These are phyloP conservation scores for Sporisorium reilianum DNA, from an alignment of 1,284 basidiomycete species.

Conservation along the genomic window DNA sequence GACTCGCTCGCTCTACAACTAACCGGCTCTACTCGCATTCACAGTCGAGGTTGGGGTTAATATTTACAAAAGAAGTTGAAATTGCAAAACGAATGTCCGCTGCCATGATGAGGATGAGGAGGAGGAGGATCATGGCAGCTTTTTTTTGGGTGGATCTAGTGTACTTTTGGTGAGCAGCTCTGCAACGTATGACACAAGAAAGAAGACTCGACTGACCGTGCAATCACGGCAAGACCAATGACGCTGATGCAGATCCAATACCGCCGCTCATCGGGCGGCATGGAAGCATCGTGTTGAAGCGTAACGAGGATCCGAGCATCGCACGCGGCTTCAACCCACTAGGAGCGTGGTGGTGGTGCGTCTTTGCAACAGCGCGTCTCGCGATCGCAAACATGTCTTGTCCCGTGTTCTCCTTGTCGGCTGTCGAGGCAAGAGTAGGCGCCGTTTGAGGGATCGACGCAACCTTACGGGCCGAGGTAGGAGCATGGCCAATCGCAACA, in stretches of 20 bases:
- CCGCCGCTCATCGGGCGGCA: conserved; percentile 17
- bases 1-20: too few relatives aligned
- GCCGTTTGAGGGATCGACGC: neutral
- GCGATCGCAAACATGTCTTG: conserved; percentile 8
- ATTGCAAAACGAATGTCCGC: neutral
- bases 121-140: too few relatives aligned
- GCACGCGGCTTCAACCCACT: conserved; percentile 3
- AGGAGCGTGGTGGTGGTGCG: neutral
- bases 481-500: conserved; percentile 9
- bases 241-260: conserved; percentile 17
- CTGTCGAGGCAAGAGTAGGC: neutral
- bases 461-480: neutral
- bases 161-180: conserved; percentile 2
- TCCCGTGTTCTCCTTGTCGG: conserved; percentile 19
- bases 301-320: conserved; percentile 11
- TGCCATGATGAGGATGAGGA: neutral
- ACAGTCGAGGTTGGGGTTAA: conserved; percentile 8
- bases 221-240: conserved; percentile 20
- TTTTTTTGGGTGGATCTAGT: neutral
- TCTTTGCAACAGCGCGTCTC: conserved; percentile 11
- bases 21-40: too few relatives aligned
- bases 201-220: neutral
- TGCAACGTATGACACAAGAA: conserved; percentile 2
- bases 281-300: conserved; percentile 22
- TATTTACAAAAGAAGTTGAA: conserved; percentile 24